These are phyloP conservation scores for Wickerhamomyces pijperi DNA, from an alignment of 805 yeast species.

Conservation along the genomic window DNA sequence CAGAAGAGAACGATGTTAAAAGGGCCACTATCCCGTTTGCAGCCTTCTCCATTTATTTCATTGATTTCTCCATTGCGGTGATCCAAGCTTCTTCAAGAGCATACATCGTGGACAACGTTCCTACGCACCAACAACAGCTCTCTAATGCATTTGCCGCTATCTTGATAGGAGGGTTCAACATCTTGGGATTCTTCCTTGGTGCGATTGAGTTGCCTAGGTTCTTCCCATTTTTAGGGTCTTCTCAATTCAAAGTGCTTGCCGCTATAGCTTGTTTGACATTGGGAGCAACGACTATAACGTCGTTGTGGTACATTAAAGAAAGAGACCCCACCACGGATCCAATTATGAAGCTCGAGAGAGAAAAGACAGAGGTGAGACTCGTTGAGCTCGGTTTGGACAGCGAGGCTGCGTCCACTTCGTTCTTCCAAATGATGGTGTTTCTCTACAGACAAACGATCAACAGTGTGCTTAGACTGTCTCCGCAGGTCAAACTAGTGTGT, in stretches of 20 bases:
- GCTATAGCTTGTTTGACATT: conserved; percentile 30
- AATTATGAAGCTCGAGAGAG: conserved; percentile 27
- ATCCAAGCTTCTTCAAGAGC: conserved; percentile 56
- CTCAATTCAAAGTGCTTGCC: conserved; percentile 42
- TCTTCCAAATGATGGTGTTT: not conserved
- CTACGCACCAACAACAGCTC: conserved; percentile 41
- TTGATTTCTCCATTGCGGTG: conserved; percentile 46
- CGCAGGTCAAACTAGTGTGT: conserved; percentile 40
- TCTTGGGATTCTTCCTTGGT: conserved; percentile 44
- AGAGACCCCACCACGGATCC: conserved; percentile 34
- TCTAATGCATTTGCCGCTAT: conserved; percentile 63
- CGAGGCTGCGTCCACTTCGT: conserved; percentile 8
- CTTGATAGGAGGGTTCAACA: conserved; percentile 49
- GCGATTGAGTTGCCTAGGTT: conserved; percentile 29
- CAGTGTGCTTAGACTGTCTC: conserved; percentile 31
- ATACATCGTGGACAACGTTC: conserved; percentile 48
- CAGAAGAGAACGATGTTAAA: conserved; percentile 17
- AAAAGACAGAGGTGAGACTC: conserved; percentile 21
- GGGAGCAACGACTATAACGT: conserved; percentile 24
- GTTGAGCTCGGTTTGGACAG: conserved; percentile 26
- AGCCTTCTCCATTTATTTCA: conserved; percentile 36
- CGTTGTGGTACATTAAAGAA: conserved; percentile 27
- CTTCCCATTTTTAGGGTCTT: conserved; percentile 30
- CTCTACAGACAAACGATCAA: conserved; percentile 23
- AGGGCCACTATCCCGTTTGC: conserved; percentile 35